phyloP scores from a whole-genome alignment of 2,329 filamentous ascomycete genomes.

The Claviceps pusilla region DNA sequence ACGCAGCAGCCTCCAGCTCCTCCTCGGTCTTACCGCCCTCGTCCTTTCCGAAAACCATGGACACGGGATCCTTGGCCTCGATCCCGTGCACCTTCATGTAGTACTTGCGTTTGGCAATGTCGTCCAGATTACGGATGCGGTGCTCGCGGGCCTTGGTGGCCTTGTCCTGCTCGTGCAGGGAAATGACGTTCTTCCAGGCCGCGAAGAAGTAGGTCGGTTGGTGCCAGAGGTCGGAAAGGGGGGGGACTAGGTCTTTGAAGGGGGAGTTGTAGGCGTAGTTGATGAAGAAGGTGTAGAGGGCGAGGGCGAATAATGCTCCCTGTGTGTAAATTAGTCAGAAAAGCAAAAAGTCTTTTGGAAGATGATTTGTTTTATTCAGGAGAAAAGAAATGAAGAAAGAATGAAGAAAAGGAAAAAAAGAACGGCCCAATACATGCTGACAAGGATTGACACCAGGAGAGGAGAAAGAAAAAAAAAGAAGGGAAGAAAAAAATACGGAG shows the following conservation, averaged over 20 bases:
- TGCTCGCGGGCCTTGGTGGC: slow-evolving; percentile 54
- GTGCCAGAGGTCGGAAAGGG: slow-evolving; percentile 49
- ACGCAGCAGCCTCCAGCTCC: slow-evolving; percentile 20
- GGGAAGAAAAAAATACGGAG: not conserved
- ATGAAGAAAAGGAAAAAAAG: not conserved
- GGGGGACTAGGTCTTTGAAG: slow-evolving; percentile 64
- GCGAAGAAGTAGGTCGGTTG: slow-evolving; percentile 54
- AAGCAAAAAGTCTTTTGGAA: no score
- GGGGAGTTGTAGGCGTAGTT: slow-evolving; percentile 71
- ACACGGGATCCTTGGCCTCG: slow-evolving; percentile 45
- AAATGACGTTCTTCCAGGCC: slow-evolving; percentile 56
- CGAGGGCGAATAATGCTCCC: slow-evolving; percentile 55
- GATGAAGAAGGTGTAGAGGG: slow-evolving; percentile 55
- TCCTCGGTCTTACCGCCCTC: slow-evolving; percentile 21
- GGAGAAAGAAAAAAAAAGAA: not conserved
- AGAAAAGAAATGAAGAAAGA: not conserved
- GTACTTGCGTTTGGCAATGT: slow-evolving; percentile 71
- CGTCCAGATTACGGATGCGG: slow-evolving; percentile 60
- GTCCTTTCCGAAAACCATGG: slow-evolving; percentile 26
- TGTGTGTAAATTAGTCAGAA: slow-evolving; percentile 12
- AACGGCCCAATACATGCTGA: no score
- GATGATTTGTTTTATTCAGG: not conserved
- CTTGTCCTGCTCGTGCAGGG: slow-evolving; percentile 60
- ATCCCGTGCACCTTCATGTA: slow-evolving; percentile 79
- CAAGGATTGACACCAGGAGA: not conserved